Base-by-base conservation (phyloP, 148 eudicot genomes). In the Silene latifolia region DNA sequence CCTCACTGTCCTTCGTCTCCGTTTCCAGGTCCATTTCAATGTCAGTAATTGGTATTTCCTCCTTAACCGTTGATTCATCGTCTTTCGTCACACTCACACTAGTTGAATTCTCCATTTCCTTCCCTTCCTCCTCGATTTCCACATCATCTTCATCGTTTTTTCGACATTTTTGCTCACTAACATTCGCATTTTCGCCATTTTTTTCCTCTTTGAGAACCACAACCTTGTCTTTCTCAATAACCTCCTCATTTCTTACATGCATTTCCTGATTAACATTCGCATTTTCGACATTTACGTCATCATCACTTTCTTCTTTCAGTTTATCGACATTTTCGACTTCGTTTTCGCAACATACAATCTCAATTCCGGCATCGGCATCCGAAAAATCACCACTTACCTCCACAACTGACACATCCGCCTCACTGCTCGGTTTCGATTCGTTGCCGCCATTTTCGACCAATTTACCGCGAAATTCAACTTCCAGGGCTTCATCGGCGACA, bases 1-100 rank as follows among this genome's bases (percentile, higher is more conserved):
- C 74, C 12, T 81, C 78, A 82, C 78, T 72, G 61, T 81, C 76
- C 71, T 47, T 69, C 21, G 51, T 64, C 79, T 79, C 89, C 29
- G 57, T 74, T 62, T 82, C 85, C 7, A 15, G 46, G n/a, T 81
- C 86, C 61, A 69, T 66, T 73, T 79, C 81, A 29, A 39, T 39
- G n/a, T 74, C 83, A 77, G 47, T 84, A 69, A 63, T 18, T 0
- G 77, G 76, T 0, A 73, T 79, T 74, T 62, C 84, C 77, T 67
- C 78, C 72, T 68, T 87, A 53, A 58, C 79, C 17, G 53, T 67
- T 46, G 23, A 6, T 11, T 77, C 77, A 66, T 80, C 82, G 8
- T 76, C 81, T 62, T 44, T 32, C 9, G 51, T 39, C 8, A 39
- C 44, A 39, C 8, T 39, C 8, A 39, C 73, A 44, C 46, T 69